Evolutionary conservation across 2,329 filamentous ascomycete species (phyloP).

Genomic region (Dothistroma pini): DNA sequence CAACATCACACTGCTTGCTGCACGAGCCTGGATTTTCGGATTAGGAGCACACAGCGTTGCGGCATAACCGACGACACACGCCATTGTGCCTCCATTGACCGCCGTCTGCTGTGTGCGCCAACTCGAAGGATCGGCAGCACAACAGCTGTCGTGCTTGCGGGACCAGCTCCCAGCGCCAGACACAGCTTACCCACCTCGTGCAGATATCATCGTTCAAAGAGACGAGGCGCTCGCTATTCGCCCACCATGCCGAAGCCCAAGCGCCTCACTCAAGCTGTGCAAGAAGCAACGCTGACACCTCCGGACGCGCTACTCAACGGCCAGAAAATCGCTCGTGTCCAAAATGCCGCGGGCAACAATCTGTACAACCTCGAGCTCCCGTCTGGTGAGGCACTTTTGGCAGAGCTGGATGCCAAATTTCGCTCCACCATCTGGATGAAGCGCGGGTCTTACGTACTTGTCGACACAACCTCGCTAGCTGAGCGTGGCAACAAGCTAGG

Average conservation of each 20-base stretch:
- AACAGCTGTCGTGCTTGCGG: not conserved
- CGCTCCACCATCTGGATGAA: slow-evolving; percentile 93
- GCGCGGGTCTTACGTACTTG: slow-evolving; percentile 78
- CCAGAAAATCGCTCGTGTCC: slow-evolving; percentile 69
- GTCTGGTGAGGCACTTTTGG: slow-evolving; percentile 61
- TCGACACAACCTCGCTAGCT: slow-evolving; percentile 66
- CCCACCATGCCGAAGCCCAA: slow-evolving; percentile 66
- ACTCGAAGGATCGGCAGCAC: slow-evolving; percentile 1
- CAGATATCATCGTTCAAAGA: not conserved
- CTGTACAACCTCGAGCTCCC: slow-evolving; percentile 77
- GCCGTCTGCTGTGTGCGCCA: not conserved
- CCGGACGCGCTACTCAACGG: slow-evolving; percentile 50
- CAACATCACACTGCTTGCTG: not conserved
- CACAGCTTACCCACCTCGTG: not conserved
- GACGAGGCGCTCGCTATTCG: not conserved
- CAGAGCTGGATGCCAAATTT: slow-evolving; percentile 80
- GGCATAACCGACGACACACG: not conserved
- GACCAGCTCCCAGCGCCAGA: not conserved
- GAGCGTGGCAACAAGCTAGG: slow-evolving; percentile 71
- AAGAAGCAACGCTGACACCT: slow-evolving; percentile 64
- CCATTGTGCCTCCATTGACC: slow-evolving; percentile 4
- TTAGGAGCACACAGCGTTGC: not conserved
- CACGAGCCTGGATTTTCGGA: not conserved
- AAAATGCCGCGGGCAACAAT: slow-evolving; percentile 83
- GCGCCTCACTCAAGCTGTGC: slow-evolving; percentile 72